Evolutionary conservation across 2,329 filamentous ascomycete genomes (phyloP), one percentile per base, ranked within the genome.

Genomic region (Alternaria viburni): DNA sequence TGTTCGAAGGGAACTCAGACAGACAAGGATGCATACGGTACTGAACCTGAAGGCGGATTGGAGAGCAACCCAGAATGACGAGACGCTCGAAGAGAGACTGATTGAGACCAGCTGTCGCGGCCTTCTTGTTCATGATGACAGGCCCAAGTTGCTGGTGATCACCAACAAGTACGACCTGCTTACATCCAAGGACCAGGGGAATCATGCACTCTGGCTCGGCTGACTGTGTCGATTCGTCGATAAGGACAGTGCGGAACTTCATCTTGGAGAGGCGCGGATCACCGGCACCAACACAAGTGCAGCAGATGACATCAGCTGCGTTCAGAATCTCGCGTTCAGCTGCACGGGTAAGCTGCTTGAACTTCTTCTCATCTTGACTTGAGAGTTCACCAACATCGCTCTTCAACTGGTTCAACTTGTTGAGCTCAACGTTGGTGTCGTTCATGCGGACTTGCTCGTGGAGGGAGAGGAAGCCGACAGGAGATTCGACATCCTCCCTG

Each of bases 71-170:
- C n/a, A 98, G 87, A 74, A 95, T 93, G 72, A 98, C 94, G 54
- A 99, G 86, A 74, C 96, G 93, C 83, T 99, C 96, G 76, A 99
- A 99, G 10, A 99, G 86, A n/a, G 95, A 98, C 81, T 98, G 96
- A 81, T 98, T 97, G 15, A 99, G 86, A 65, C 96, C 96, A 59
- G 96, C 96, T 82, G 98, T 98, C 65, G 96, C 96, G 13, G 96
- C 96, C 82, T 98, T 98, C 87, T 99, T 99, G 86, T 99, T 99
- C 95, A 99, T 99, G 78, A 99, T 98, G 74, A 99, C 96, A 1
- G 96, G 96, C 0, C 96, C 96, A 69, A 99, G 88, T 80, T 99
- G 96, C 81, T 98, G 96, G 81, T 99, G 96, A 77, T 99, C 96
- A 77, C 96, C 96, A 45, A 99, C 96, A 36, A 99, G 87, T n/a